Evolutionary conservation across 345 rosid species (phyloP), one percentile per base, ranked within the genome.

Genomic region (Gossypium australe): DNA sequence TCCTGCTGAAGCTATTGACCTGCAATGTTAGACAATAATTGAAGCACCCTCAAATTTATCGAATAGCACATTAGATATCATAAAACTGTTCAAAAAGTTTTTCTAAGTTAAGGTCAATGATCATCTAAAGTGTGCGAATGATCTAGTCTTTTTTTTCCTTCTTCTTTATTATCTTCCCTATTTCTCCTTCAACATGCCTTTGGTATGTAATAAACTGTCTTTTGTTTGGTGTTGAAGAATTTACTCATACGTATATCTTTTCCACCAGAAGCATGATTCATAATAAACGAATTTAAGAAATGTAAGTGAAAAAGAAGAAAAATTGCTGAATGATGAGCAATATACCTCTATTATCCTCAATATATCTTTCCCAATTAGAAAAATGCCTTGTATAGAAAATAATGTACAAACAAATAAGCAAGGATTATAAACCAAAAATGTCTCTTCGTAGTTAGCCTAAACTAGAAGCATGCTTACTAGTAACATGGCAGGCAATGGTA

Each of bases 401-500:
- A 20, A 45, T 29, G 55, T 72, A 45, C 11, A 52, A 41, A 70
- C 45, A 71, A 47, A 13, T 22, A 25, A 9, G 11, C 61, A 53
- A 34, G 52, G 7, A 47, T 67, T 41, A 9, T 78, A 17, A n/a
- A 17, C 62, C 5, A 9, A 45, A 62, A 38, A 48, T 41, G 77
- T 25, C 22, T 11, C 1, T 57, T 9, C 7, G 13, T 22, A 20
- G 60, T 56, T 63, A 24, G 75, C 55, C 58, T 64, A 60, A 82
- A 52, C 61, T 52, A 2, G n/a, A 38, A 47, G 70, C 4, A 51
- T 71, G 74, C 80, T 87, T 88, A 94, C 97, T 87, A 92, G 81
- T 75, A 90, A 79, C 79, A 88, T 85, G 63, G 98, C 98, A 18
- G 94, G 97, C 78, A 92, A 87, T 11, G 98, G 98, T 71, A 94